Evolutionary conservation across 441 rosid species (phyloP).

Genomic region (Theobroma grandiflorum): DNA sequence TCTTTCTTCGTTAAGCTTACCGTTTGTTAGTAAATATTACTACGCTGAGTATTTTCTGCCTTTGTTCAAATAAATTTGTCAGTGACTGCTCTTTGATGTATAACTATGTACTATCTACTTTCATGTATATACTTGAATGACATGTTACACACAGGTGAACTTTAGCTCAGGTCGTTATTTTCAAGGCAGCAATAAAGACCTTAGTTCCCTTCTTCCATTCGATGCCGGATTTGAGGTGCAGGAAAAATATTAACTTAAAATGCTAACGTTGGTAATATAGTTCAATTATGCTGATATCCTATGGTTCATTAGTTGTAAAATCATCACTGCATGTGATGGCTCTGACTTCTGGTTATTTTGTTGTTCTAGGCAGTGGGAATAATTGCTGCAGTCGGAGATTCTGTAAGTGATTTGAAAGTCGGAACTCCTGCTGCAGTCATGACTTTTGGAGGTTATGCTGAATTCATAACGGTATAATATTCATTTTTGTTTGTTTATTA

Average conservation of each 20-base stretch:
- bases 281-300: conserved; percentile 29
- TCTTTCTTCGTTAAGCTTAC: not conserved
- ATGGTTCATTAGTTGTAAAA: conserved; percentile 17
- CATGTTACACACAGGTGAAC: conserved; percentile 68
- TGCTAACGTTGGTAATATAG: conserved; percentile 9
- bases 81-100: not conserved
- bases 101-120: not conserved
- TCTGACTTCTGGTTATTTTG: conserved; percentile 23
- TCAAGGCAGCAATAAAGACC: conserved; percentile 46
- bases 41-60: not conserved
- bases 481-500: conserved; percentile 18
- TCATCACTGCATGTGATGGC: not conserved
- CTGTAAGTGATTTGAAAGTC: conserved; percentile 72
- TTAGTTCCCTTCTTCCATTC: conserved; percentile 75
- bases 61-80: not conserved
- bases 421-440: conserved; percentile 98
- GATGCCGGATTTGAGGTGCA: conserved; percentile 98
- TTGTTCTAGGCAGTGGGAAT: conserved; percentile 86
- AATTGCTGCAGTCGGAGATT: conserved; percentile 88
- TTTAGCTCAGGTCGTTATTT: conserved; percentile 98
- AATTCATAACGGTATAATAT: conserved; percentile 63
- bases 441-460: conserved; percentile 93
- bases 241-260: conserved; percentile 12
- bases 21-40: not conserved
- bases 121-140: not conserved